phyloP scores from a whole-genome alignment of 2,329 filamentous ascomycete genomes.

The Seiridium unicorne region DNA sequence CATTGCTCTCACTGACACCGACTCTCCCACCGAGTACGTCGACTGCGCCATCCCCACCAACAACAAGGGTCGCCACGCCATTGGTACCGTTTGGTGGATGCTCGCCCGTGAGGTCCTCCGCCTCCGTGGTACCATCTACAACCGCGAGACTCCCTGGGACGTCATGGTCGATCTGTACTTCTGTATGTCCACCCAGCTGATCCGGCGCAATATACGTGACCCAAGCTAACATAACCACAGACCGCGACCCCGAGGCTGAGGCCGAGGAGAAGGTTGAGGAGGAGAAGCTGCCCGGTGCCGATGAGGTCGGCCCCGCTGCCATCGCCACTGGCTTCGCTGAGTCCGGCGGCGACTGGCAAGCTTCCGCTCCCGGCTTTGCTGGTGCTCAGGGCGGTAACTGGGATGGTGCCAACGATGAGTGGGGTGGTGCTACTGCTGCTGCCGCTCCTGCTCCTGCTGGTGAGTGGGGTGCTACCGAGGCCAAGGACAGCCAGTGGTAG shows the following conservation, averaged over 20 bases:
- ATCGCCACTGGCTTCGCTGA: slow-evolving; percentile 74
- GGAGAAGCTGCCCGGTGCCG: slow-evolving; percentile 84
- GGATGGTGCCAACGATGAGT: slow-evolving; percentile 59
- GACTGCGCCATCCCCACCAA: slow-evolving; percentile 99
- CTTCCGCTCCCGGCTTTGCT: slow-evolving; percentile 69
- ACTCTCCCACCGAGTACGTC: slow-evolving; percentile 99
- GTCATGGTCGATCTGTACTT: slow-evolving; percentile 99
- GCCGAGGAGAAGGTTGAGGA: slow-evolving; percentile 96
- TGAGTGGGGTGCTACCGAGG: slow-evolving; percentile 67
- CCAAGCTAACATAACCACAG: slow-evolving; percentile 32
- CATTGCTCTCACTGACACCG: slow-evolving; percentile 97
- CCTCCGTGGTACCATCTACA: slow-evolving; percentile 93
- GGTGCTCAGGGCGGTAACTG: slow-evolving; percentile 57
- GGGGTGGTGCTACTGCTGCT: slow-evolving; percentile 56
- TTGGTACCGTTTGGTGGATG: slow-evolving; percentile 99
- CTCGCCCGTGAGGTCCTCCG: slow-evolving; percentile 99
- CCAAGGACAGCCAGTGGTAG: slow-evolving; percentile 36
- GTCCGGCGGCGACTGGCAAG: slow-evolving; percentile 78
- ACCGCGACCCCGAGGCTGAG: slow-evolving; percentile 99
- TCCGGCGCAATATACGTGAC: background rate
- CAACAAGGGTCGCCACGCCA: slow-evolving; percentile 99
- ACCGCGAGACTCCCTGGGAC: slow-evolving; percentile 96
- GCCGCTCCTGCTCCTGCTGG: slow-evolving; percentile 61
- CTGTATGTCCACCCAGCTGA: slow-evolving; percentile 53
- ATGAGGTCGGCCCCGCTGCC: slow-evolving; percentile 78